Percentiles rank a stretch among this genome's conserved stretches.
Conservation (phyloP, 176 grass and related monocot genomes). For the Hyparrhenia diplandra region DNA sequence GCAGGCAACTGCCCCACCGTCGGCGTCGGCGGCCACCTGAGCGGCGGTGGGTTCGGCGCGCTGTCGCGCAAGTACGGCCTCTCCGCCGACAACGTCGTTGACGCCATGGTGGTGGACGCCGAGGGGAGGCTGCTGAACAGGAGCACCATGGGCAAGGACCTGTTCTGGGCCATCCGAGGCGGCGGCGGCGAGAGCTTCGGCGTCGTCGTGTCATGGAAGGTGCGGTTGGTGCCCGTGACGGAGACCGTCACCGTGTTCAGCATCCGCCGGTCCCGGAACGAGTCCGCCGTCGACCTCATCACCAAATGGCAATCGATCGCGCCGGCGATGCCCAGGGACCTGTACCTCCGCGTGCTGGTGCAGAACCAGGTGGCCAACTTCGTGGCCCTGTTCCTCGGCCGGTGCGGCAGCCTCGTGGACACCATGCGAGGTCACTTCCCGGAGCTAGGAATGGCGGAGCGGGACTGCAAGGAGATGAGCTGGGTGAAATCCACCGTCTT, state of each 20-base stretch:
- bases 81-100: conserved; percentile 19
- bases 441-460: neutral
- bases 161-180: neutral
- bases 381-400: conserved; percentile 23
- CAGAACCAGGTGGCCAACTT: neutral
- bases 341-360: conserved; percentile 18
- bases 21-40: conserved; percentile 7
- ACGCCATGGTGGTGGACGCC: conserved; percentile 26
- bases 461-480: neutral
- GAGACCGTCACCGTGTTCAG: conserved; percentile 28
- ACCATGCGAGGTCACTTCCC: neutral
- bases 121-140: neutral
- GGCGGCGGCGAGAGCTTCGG: neutral
- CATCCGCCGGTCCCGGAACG: neutral
- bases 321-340: conserved; percentile 4
- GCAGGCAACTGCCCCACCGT: neutral
- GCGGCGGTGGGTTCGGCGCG: conserved; percentile 8
- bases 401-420: neutral
- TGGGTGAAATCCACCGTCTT: neutral
- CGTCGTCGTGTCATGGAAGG: neutral
- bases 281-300: conserved; percentile 31
- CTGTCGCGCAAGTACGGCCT: conserved; percentile 39
- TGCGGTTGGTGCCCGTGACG: conserved; percentile 10
- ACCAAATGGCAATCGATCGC: conserved; percentile 31
- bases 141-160: neutral